phyloP scores from a whole-genome alignment of 306 rosid species.

The Sicyos baderoa region DNA sequence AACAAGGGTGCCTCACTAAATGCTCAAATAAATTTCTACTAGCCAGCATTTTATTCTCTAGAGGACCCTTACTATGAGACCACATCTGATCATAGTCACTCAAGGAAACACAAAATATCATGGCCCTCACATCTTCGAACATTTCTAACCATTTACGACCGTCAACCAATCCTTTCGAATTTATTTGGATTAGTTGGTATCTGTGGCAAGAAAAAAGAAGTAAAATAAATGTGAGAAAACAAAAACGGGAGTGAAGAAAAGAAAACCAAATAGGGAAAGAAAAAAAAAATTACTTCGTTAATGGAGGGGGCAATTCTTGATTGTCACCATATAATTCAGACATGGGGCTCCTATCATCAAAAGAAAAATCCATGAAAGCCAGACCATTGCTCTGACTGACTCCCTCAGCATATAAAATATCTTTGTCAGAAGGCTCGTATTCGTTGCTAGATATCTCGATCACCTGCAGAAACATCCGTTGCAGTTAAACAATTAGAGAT shows the following conservation, averaged over 20 bases:
- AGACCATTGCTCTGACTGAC: constrained; percentile 87
- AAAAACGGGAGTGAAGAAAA: constrained; percentile 18
- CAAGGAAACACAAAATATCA: constrained; percentile 70
- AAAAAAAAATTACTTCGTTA: constrained; percentile 49
- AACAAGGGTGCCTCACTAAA: constrained; percentile 68
- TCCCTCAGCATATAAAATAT: constrained; percentile 74
- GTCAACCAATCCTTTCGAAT: constrained; percentile 65
- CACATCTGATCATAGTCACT: constrained; percentile 74
- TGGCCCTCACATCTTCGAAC: constrained; percentile 79
- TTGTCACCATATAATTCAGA: constrained; percentile 65
- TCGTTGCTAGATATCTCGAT: constrained; percentile 87
- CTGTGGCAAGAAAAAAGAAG: constrained; percentile 31
- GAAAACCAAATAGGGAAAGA: background rate
- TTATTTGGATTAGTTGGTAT: constrained; percentile 67
- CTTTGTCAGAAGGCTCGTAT: constrained; percentile 79
- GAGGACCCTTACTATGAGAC: constrained; percentile 35
- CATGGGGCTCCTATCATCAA: constrained; percentile 79
- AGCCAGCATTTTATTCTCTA: constrained; percentile 58
- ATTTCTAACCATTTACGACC: constrained; percentile 88
- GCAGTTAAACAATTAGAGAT: background rate
- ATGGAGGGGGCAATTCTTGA: constrained; percentile 45
- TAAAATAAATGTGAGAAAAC: constrained; percentile 20
- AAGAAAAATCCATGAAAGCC: constrained; percentile 70
- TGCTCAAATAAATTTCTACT: constrained; percentile 70
- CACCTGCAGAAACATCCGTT: constrained; percentile 38